Evolutionary conservation across 108 stramenopile genomes (phyloP).

Genomic region (Cyclotella choctawhatcheeana): DNA sequence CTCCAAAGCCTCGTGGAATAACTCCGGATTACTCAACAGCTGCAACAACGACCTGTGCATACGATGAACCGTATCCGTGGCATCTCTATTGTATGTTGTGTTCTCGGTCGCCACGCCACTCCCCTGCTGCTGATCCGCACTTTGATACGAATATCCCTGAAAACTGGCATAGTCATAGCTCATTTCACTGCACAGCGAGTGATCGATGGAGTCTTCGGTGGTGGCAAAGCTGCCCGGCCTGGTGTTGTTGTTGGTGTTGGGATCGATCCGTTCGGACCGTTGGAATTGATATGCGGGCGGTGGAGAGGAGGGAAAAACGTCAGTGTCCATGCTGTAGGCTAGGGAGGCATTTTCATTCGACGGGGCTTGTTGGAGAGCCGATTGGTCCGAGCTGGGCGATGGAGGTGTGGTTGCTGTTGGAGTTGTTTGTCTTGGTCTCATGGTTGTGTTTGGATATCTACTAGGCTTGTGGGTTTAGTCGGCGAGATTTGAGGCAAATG

Average conservation of each 20-base stretch:
- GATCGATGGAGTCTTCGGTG: constrained; percentile 22
- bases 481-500: too few relatives aligned
- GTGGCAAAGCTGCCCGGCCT: constrained; percentile 3
- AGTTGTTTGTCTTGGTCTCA: not conserved
- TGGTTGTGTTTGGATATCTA: not conserved
- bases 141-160: constrained; percentile 13
- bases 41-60: constrained; percentile 77
- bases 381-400: not conserved
- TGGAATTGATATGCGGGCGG: constrained; percentile 37
- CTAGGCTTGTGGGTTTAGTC: too few relatives aligned
- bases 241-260: not conserved
- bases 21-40: constrained; percentile 73
- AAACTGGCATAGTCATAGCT: constrained; percentile 1
- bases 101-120: not conserved
- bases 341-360: constrained; percentile 14
- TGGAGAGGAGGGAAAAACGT: constrained; percentile 13
- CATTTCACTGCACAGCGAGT: constrained; percentile 15
- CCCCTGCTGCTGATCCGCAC: not conserved
- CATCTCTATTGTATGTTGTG: constrained; percentile 38
- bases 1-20: constrained; percentile 74
- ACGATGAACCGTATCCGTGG: constrained; percentile 72
- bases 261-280: constrained; percentile 25
- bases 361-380: constrained; percentile 4
- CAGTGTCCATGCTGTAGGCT: constrained; percentile 36
- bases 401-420: constrained; percentile 1